Conservation (phyloP, 2,329 filamentous ascomycete genomes). For the Apiospora koreana region DNA sequence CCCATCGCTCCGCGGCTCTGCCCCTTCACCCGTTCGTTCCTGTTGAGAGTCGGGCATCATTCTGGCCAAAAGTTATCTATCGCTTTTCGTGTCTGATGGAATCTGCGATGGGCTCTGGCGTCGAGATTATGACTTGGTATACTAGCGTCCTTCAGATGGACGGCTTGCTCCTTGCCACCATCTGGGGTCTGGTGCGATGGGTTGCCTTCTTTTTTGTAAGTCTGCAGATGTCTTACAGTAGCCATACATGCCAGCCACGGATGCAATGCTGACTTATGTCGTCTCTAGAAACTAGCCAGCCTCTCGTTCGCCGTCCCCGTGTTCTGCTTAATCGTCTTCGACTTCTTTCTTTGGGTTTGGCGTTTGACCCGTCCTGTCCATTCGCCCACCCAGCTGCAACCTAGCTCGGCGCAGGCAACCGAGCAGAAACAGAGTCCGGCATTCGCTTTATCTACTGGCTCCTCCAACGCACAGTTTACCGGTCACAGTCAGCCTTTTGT, state of each 20-base stretch:
- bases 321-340: slow-evolving; percentile 48
- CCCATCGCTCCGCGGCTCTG: background rate
- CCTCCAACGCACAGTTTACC: background rate
- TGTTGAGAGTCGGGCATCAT: background rate
- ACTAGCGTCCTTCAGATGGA: slow-evolving; percentile 21
- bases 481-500: background rate
- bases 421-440: slow-evolving; percentile 13
- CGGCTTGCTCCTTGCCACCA: slow-evolving; percentile 17
- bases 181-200: slow-evolving; percentile 32
- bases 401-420: slow-evolving; percentile 19
- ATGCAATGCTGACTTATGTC: background rate
- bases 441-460: slow-evolving; percentile 8
- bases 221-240: background rate
- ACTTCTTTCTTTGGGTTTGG: slow-evolving; percentile 56
- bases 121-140: slow-evolving; percentile 24
- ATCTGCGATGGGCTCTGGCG: background rate
- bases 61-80: background rate
- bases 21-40: background rate
- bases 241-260: background rate
- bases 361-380: slow-evolving; percentile 36
- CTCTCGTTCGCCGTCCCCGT: slow-evolving; percentile 49
- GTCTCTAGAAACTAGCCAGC: slow-evolving; percentile 33
- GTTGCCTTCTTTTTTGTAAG: slow-evolving; percentile 34
- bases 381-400: slow-evolving; percentile 20
- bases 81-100: background rate